phyloP scores from a whole-genome alignment of 768 basidiomycete genomes.

The Boletus eberwhitei region DNA sequence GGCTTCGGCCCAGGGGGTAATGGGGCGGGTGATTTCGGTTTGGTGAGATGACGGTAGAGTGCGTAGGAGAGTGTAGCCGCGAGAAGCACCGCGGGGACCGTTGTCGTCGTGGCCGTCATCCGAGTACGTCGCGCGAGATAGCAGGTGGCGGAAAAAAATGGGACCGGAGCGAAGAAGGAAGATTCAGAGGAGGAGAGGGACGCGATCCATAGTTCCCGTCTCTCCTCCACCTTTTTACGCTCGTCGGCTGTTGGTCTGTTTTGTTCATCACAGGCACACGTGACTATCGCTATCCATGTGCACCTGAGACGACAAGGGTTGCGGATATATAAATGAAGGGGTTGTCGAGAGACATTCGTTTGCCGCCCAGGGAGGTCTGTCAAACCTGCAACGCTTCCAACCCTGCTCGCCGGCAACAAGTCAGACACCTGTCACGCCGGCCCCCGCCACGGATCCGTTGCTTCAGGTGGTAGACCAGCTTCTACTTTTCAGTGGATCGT shows the following conservation, averaged over 20 bases:
- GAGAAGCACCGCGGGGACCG: slow-evolving; percentile 22
- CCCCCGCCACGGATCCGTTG: not conserved
- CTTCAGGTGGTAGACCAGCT: not conserved
- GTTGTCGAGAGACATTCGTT: not conserved
- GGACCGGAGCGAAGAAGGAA: slow-evolving; percentile 21
- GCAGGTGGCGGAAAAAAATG: not conserved
- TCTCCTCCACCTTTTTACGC: slow-evolving; percentile 11
- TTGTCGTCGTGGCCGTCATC: slow-evolving; percentile 10
- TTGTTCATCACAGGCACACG: slow-evolving; percentile 5
- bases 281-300: not conserved
- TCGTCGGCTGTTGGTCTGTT: not conserved
- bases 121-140: slow-evolving; percentile 2
- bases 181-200: not conserved
- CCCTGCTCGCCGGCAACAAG: not conserved
- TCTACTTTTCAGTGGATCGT: not conserved
- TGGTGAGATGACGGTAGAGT: slow-evolving; percentile 16
- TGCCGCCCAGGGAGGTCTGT: not conserved
- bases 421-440: not conserved
- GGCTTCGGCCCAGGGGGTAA: slow-evolving; percentile 69
- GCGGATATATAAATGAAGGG: not conserved
- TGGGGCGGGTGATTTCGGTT: slow-evolving; percentile 30
- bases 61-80: slow-evolving; percentile 10
- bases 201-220: not conserved
- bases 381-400: not conserved
- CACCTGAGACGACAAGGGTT: not conserved